Percentiles rank a stretch among this genome's conserved stretches.
Evolutionary conservation across 108 stramenopile genomes (phyloP).

Genomic region (Nannochloropsis salina): DNA sequence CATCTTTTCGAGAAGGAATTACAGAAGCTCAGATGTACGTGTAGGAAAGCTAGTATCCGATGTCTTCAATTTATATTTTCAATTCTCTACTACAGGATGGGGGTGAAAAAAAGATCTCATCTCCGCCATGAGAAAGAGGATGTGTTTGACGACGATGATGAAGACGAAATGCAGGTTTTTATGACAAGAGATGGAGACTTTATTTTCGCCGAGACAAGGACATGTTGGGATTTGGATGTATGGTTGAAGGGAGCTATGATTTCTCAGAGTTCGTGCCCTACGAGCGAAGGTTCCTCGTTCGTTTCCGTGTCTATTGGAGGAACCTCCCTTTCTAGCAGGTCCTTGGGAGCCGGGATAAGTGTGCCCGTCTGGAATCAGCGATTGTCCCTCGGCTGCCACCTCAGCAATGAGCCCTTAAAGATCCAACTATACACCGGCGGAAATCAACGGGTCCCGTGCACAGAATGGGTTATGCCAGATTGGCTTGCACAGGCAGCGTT

Average conservation of each 20-base stretch:
- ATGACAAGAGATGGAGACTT: background rate
- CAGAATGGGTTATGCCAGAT: background rate
- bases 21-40: no score
- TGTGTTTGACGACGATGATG: background rate
- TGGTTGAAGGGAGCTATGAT: background rate
- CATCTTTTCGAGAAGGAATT: no score
- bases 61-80: no score
- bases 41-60: no score
- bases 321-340: background rate
- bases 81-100: background rate
- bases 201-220: background rate
- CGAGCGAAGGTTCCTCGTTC: background rate
- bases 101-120: background rate
- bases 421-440: background rate
- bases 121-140: background rate
- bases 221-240: background rate
- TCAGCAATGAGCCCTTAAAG: background rate
- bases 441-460: background rate
- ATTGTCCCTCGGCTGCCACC: background rate
- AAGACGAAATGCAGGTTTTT: background rate
- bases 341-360: background rate
- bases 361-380: background rate
- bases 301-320: background rate
- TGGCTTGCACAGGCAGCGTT: background rate
- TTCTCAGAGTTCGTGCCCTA: background rate